phyloP scores from a whole-genome alignment of 2,329 filamentous ascomycete genomes.

The Pyrenochaeta sp. region DNA sequence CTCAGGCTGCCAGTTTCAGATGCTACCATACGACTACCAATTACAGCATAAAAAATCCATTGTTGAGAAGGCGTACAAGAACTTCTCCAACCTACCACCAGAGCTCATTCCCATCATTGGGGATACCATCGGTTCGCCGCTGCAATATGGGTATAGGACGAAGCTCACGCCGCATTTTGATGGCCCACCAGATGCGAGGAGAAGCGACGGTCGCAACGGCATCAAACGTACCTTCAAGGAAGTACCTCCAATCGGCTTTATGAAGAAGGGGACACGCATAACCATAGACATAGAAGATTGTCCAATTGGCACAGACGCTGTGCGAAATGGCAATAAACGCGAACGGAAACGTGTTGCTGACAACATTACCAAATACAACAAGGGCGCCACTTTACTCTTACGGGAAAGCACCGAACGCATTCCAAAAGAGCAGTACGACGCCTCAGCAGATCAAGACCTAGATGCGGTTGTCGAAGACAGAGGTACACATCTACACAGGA shows the following conservation, averaged over 20 bases:
- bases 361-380: conserved; percentile 75
- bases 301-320: conserved; percentile 88
- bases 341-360: conserved; percentile 79
- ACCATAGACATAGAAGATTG: conserved; percentile 98
- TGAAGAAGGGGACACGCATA: conserved; percentile 78
- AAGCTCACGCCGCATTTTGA: conserved; percentile 98
- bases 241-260: conserved; percentile 87
- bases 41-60: conserved; percentile 84
- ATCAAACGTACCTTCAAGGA: conserved; percentile 66
- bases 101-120: conserved; percentile 77
- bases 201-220: conserved; percentile 59
- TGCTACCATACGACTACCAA: conserved; percentile 89
- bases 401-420: conserved; percentile 83
- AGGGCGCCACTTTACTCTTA: conserved; percentile 86
- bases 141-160: conserved; percentile 93
- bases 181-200: conserved; percentile 67
- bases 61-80: conserved; percentile 88
- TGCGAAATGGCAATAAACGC: conserved; percentile 78
- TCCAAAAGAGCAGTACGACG: conserved; percentile 53
- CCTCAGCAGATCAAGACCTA: conserved; percentile 37
- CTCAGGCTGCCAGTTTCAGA: conserved; percentile 94
- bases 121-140: conserved; percentile 87
- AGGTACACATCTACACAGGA: conserved; percentile 75
- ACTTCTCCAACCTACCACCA: conserved; percentile 85
- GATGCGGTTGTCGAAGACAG: conserved; percentile 62